A percentile compares a stretch with the other conserved stretches of the same genome.
Evolutionary conservation across 2,329 filamentous ascomycete species (phyloP).

Genomic region (Beauveria brongniartii): DNA sequence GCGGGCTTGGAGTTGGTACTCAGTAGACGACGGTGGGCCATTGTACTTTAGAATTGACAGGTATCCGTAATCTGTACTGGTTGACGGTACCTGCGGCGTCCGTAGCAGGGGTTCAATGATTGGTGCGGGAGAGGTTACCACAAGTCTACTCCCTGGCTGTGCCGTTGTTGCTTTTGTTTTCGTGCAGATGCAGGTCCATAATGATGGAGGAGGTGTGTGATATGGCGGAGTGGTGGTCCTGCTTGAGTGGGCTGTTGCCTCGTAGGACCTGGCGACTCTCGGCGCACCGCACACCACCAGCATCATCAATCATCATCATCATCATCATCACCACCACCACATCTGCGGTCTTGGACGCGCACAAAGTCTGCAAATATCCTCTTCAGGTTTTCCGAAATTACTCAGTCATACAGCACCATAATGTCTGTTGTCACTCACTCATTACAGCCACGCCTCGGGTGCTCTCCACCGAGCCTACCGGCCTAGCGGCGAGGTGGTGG

Average conservation of each 20-base stretch:
- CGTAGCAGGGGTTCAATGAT: neutral
- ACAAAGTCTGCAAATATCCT: neutral
- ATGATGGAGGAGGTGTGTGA: constrained; percentile 5
- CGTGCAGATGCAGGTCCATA: neutral
- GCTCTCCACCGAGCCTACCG: neutral
- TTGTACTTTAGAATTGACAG: constrained; percentile 8
- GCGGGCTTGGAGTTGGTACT: neutral
- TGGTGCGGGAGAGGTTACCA: neutral
- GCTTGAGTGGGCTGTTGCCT: neutral
- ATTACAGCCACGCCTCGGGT: neutral
- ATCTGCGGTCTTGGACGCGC: neutral
- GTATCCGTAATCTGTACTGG: neutral
- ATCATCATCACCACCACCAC: neutral
- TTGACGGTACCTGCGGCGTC: constrained; percentile 8
- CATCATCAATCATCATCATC: neutral
- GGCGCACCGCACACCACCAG: neutral
- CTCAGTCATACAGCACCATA: neutral
- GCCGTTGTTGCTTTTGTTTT: constrained; percentile 8
- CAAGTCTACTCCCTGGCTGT: neutral
- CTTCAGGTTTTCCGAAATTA: neutral
- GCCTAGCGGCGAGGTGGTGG: constrained; percentile 1
- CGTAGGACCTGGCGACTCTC: neutral
- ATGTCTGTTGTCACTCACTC: neutral
- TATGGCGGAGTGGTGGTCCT: neutral
- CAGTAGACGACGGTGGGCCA: constrained; percentile 1